A percentile compares a stretch with the other conserved stretches of the same genome.
phyloP scores from a whole-genome alignment of 306 rosid species.

The Cicer pinnatifidum region DNA sequence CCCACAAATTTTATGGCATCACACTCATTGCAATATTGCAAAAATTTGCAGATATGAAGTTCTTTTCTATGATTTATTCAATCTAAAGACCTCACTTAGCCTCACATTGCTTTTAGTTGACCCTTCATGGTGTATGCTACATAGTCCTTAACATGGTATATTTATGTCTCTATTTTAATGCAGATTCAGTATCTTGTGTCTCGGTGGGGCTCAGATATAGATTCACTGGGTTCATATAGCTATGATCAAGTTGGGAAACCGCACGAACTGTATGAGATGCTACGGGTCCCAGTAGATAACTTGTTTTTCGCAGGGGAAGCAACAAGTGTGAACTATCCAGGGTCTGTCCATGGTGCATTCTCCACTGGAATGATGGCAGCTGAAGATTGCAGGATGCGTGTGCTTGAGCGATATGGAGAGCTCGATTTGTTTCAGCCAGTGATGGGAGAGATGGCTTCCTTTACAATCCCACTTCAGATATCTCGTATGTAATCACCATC shows the following conservation, averaged over 20 bases:
- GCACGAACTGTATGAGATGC: constrained; percentile 88
- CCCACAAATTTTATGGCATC: neutral
- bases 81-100: neutral
- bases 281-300: constrained; percentile 93
- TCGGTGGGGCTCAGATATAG: constrained; percentile 81
- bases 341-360: constrained; percentile 95
- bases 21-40: neutral
- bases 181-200: constrained; percentile 95
- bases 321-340: constrained; percentile 82
- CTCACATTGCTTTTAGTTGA: too few species aligned
- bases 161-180: neutral
- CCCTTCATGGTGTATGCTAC: neutral
- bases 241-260: constrained; percentile 86
- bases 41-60: neutral
- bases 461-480: constrained; percentile 71
- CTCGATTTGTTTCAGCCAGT: constrained; percentile 78
- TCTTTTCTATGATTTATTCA: neutral
- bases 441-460: constrained; percentile 75
- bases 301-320: constrained; percentile 99
- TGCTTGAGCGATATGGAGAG: constrained; percentile 93
- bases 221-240: constrained; percentile 92
- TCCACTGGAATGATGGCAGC: constrained; percentile 96
- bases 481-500: constrained; percentile 70
- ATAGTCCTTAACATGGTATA: neutral
- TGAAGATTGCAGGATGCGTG: constrained; percentile 96